Conservation (phyloP, 2,329 filamentous ascomycete species). For the Kalaharituber pfeilii region DNA sequence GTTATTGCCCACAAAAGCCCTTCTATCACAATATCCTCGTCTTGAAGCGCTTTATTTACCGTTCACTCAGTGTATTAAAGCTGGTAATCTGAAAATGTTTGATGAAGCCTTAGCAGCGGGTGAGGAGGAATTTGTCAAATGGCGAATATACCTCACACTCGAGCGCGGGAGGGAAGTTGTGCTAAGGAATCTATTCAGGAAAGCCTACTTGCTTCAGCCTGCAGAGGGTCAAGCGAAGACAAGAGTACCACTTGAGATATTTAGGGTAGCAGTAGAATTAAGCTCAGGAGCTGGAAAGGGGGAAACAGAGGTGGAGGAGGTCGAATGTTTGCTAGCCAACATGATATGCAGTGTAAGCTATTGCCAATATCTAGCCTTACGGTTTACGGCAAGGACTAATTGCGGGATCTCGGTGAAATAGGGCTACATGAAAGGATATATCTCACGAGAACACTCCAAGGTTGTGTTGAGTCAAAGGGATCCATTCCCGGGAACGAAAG, state of each 20-base stretch:
- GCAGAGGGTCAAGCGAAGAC: constrained; percentile 52
- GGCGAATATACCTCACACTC: constrained; percentile 83
- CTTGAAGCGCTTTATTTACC: constrained; percentile 65
- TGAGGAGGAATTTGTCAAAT: constrained; percentile 84
- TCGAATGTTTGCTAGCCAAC: constrained; percentile 86
- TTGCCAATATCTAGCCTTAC: constrained; percentile 2
- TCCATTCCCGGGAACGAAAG: constrained; percentile 79
- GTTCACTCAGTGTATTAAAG: constrained; percentile 60
- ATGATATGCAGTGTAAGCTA: constrained; percentile 83
- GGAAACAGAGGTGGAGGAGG: constrained; percentile 64
- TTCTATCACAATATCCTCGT: constrained; percentile 58
- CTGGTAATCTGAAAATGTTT: constrained; percentile 66
- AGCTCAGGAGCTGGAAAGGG: constrained; percentile 47
- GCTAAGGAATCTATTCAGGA: constrained; percentile 75
- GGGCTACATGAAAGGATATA: constrained; percentile 96
- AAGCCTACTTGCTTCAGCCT: constrained; percentile 53
- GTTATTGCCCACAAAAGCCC: constrained; percentile 53
- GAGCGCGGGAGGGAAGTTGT: constrained; percentile 85
- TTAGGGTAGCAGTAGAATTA: constrained; percentile 53
- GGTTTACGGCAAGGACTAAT: constrained; percentile 1
- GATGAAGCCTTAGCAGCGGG: constrained; percentile 62
- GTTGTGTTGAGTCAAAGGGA: constrained; percentile 85
- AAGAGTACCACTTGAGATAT: constrained; percentile 66
- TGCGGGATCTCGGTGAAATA: constrained; percentile 27
- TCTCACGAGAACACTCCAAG: constrained; percentile 72